These are phyloP conservation scores for Barnettozyma populi DNA, from an alignment of 805 yeast genomes.

Conservation along the genomic window DNA sequence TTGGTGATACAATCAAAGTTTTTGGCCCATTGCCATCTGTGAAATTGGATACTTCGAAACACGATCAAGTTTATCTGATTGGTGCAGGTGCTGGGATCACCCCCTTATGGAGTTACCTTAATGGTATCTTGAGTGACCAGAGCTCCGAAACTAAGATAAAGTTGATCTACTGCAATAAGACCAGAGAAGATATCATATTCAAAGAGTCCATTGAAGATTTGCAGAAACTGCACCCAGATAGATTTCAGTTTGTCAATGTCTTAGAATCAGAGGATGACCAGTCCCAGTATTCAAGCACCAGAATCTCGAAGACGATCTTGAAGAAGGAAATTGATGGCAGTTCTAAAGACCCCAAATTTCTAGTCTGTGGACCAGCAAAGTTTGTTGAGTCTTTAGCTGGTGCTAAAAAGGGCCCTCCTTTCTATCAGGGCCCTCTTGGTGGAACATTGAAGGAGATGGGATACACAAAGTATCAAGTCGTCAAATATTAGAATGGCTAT, in stretches of 20 bases:
- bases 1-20: background rate
- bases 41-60: background rate
- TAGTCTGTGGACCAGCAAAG: conserved; percentile 2
- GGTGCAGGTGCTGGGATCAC: conserved; percentile 4
- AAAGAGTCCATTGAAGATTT: background rate
- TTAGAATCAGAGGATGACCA: background rate
- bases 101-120: background rate
- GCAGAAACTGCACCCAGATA: background rate
- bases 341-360: background rate
- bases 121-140: background rate
- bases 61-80: background rate
- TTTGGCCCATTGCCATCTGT: conserved; percentile 2
- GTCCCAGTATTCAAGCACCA: background rate
- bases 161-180: background rate
- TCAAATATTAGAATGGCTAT: background rate
- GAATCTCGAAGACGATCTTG: background rate
- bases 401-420: background rate
- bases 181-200: background rate
- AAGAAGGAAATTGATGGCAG: background rate
- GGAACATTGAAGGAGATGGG: background rate
- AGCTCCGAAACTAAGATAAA: background rate
- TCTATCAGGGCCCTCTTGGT: background rate
- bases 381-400: conserved; percentile 1
- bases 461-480: background rate
- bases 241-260: background rate